Evolutionary conservation across 345 rosid genomes (phyloP), one percentile per base, ranked within the genome.

Genomic region (Corchorus capsularis): DNA sequence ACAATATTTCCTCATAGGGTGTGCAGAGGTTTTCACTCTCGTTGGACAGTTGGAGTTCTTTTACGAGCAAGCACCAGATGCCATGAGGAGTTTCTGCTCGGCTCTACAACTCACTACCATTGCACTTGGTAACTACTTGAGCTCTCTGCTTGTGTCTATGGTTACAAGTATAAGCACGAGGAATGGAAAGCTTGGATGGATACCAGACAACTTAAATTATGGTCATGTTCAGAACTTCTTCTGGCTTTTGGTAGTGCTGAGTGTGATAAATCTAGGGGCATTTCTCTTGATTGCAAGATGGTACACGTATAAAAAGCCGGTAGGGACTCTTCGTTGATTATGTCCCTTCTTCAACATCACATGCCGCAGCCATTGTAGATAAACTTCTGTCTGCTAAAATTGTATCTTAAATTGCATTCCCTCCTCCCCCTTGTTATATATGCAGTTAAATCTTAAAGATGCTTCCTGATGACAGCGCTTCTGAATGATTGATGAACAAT

Each of bases 11-110:
- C 75, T 86, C 8, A 79, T 86, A 16, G 93, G 93, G 5, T 86
- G 87, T 72, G 93, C 88, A 0, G 87, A 87, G 72, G 93, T 86
- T 19, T 89, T 87, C 70, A 86, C 83, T 37, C 80, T 79, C 63
- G 77, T 87, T 6, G 91, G 91, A 4, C 88, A 87, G 66, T 41
- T 89, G 15, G 91, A 87, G 75, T 87, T 89, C 20, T 86, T 83
- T 71, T 89, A 89, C 14, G 88, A 87, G 60, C 85, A 89, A 57
- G 87, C 91, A 4, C 91, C 88, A 0, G 88, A 89, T 52, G 85
- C 87, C 1, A 84, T 86, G 91, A 79, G 86, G 60, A 87, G 91
- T 41, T 61, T 89, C n/a, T 87, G 91, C 73, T 79, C 83, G 0
- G 88, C 91, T 15, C 81, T 89, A 4, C 82, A 86, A 9, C 83